Conservation (phyloP, 1,139 yeast species). For the Hyphopichia wangnamkhiaoensis region DNA sequence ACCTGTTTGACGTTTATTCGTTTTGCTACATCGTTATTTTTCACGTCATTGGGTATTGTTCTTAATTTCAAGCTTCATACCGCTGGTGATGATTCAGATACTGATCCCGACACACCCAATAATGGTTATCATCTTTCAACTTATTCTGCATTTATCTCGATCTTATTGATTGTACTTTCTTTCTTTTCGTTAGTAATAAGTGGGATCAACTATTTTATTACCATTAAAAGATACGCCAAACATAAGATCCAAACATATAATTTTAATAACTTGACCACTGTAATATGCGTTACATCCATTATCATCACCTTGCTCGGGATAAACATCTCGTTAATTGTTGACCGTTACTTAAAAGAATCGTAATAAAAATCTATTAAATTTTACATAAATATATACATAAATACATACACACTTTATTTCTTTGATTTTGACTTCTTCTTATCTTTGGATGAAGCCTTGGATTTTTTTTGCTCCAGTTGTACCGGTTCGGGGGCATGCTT, state of each 20-base stretch:
- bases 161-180: conserved; percentile 42
- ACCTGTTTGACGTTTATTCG: conserved; percentile 56
- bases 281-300: conserved; percentile 38
- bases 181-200: conserved; percentile 41
- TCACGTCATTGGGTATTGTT: conserved; percentile 54
- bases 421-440: conserved; percentile 6
- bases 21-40: conserved; percentile 49
- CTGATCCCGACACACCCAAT: conserved; percentile 1
- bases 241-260: conserved; percentile 44
- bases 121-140: conserved; percentile 12
- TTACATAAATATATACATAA: no score
- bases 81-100: conserved; percentile 13
- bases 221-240: conserved; percentile 46
- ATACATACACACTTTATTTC: conserved; percentile 5
- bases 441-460: background rate
- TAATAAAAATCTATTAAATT: background rate
- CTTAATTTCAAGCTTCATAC: conserved; percentile 52
- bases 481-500: conserved; percentile 27
- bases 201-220: conserved; percentile 45
- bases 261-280: conserved; percentile 38
- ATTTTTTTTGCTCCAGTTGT: conserved; percentile 1
- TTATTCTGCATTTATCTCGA: conserved; percentile 38
- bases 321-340: conserved; percentile 43
- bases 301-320: conserved; percentile 46
- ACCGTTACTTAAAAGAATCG: conserved; percentile 29